Evolutionary conservation across 2,329 filamentous ascomycete species (phyloP), one percentile per base, ranked within the genome.

Genomic region (Tothia fuscella): DNA sequence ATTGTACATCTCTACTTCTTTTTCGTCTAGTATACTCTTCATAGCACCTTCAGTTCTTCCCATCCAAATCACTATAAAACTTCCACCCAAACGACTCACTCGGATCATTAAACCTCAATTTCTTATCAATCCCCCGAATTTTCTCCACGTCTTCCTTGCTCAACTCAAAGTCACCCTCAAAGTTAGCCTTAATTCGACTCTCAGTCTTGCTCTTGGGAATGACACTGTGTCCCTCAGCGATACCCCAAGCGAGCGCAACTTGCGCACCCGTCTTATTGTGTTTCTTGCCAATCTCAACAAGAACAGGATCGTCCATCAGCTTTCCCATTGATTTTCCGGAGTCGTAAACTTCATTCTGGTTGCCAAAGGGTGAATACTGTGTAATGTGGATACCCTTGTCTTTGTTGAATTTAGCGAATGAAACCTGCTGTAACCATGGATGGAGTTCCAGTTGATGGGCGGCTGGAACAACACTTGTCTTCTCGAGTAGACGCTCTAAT

Each of bases 381-480:
- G 81, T 84, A 56, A 62, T 67, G 66, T 87, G 80, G 57, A 89
- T 87, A 52, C 74, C 78, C 67, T 85, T 84, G 49, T 71, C 64
- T 47, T 72, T 71, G 69, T 75, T 19, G 20, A 40, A 40, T 9
- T 31, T 26, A 3, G 19, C 28, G 43, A 74, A 73, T 2, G 51
- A 51, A 4, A 53, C 52, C 48, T 75, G 71, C 47, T 68, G 67
- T 12, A 75, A 58, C 60, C 65, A 74, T 26, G 82, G 82, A 64
- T 88, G 82, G 17, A 87, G 71, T 64, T 88, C 83, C 57, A 86
- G 74, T 63, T 91, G 83, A 72, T 89, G 87, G 50, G 84, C 82
- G 16, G 82, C 80, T 12, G 70, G 71, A 9, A 67, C 62, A 43
- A 72, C 53, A 73, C 74, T 21, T 10, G 29, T 41, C 9, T 32